Conservation (phyloP, 169 alveolate species). For the Eimeria praecox region DNA sequence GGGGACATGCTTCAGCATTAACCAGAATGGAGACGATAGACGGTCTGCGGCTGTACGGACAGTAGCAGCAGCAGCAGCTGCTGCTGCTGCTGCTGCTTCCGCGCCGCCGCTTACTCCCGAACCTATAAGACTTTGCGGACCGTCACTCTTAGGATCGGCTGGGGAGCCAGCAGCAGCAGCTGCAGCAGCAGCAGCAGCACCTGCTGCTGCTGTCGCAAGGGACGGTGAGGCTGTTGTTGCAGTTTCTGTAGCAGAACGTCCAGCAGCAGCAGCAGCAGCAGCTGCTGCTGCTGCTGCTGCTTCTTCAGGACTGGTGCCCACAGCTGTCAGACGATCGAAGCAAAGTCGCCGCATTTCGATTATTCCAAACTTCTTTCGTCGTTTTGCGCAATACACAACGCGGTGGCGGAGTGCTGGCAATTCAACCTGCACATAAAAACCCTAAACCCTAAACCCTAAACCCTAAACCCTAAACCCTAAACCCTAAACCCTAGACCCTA, state of each 20-base stretch:
- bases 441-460: not conserved
- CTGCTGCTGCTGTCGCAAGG: slow-evolving; percentile 10
- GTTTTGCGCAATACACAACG: slow-evolving; percentile 33
- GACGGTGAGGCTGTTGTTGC: not conserved
- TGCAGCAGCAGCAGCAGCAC: slow-evolving; percentile 12
- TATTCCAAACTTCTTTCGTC: slow-evolving; percentile 52
- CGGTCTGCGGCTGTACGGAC: slow-evolving; percentile 47
- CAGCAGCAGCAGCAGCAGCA: slow-evolving; percentile 46
- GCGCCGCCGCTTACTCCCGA: slow-evolving; percentile 22
- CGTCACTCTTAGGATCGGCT: not conserved
- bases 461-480: not conserved
- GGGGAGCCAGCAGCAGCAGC: slow-evolving; percentile 21
- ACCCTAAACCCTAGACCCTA: not conserved
- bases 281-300: slow-evolving; percentile 58
- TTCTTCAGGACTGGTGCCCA: slow-evolving; percentile 28
- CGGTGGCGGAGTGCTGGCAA: slow-evolving; percentile 78
- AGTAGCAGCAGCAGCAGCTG: slow-evolving; percentile 65
- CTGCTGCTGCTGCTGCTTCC: slow-evolving; percentile 52
- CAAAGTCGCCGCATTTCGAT: slow-evolving; percentile 79
- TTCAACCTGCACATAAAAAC: slow-evolving; percentile 63
- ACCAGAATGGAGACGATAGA: slow-evolving; percentile 73
- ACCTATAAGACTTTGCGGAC: not conserved
- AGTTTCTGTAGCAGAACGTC: not conserved
- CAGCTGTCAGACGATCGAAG: slow-evolving; percentile 47
- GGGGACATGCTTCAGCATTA: slow-evolving; percentile 71